Base-by-base conservation (phyloP, 2,329 filamentous ascomycete genomes). In the Cytospora paraplurivora region DNA sequence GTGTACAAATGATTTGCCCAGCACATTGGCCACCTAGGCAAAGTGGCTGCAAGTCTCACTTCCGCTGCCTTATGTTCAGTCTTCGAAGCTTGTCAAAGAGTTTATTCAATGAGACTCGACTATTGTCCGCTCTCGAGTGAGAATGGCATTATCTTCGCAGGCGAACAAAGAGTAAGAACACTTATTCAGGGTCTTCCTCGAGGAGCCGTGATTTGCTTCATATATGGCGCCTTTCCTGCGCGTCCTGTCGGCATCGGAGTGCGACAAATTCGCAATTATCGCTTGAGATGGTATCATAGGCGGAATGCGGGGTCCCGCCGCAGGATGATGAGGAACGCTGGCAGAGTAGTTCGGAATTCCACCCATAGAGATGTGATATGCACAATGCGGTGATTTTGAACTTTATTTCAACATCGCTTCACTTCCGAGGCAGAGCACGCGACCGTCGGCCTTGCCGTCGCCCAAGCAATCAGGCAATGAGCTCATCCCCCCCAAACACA, bases 251-350 rank as follows among this genome's bases (percentile, higher is more conserved):
- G 59, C 50, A 61, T 61, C 38, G 51, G 55, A 49, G 51, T 55
- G 50, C 56, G 56, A 52, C 52, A 66, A 62, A 66, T 56, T 62
- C 64, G 64, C 62, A 50, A 66, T 66, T 62, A 62, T 64, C 54
- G 64, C 64, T 62, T 41, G 58, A 61, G 64, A 66, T 66, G 57
- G 62, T 66, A 66, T 59, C 64, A 64, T 66, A 53, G 56, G 54
- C 58, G 27, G 59, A 62, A 47, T 62, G 64, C 64, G 64, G 64
- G 64, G 64, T 66, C 64, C 64, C 41, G 56, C 62, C 47, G 19
- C 54, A 59, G 35, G 41, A 57, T 47, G 41, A 59, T 50, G 56
- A 51, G 41, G 33, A 55, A 10, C 49, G 52, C 13, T 27, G 55
- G n/a, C 41, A 37, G 21, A 38, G 19, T 50, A 19, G n/a, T 32